phyloP scores from a whole-genome alignment of 208 protist genomes.

The Trypanosoma avium region DNA sequence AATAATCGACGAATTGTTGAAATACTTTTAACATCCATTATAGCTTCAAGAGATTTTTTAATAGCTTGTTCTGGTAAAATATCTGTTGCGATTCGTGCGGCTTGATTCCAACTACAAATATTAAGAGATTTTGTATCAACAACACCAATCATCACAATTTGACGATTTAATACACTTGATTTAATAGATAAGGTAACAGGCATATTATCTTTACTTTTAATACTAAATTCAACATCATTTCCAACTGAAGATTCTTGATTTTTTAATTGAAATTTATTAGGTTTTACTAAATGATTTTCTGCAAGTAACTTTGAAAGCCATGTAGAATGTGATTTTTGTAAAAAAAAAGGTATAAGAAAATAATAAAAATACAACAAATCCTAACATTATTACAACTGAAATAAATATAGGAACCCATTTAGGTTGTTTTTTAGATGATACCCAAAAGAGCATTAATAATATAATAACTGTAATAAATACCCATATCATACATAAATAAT shows the following conservation, averaged over 20 bases:
- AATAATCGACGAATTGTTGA: slow-evolving; percentile 20
- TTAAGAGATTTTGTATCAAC: slow-evolving; percentile 23
- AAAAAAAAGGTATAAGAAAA: slow-evolving; percentile 31
- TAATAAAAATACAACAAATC: slow-evolving; percentile 29
- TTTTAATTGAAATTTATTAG: neutral
- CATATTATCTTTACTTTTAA: slow-evolving; percentile 16
- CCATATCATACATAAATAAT: slow-evolving; percentile 19
- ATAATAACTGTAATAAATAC: slow-evolving; percentile 20
- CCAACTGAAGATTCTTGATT: slow-evolving; percentile 8
- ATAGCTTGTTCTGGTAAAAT: slow-evolving; percentile 31
- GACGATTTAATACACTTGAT: slow-evolving; percentile 23
- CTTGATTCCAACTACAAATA: slow-evolving; percentile 42
- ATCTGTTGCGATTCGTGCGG: slow-evolving; percentile 26
- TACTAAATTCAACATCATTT: slow-evolving; percentile 29
- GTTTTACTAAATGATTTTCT: slow-evolving; percentile 18
- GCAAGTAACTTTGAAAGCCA: slow-evolving; percentile 30
- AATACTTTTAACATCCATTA: slow-evolving; percentile 31
- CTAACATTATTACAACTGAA: slow-evolving; percentile 30
- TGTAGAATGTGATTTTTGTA: slow-evolving; percentile 10
- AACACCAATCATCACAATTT: slow-evolving; percentile 42
- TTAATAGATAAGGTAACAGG: slow-evolving; percentile 12
- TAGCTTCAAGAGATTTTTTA: slow-evolving; percentile 29
- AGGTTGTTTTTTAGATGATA: slow-evolving; percentile 15
- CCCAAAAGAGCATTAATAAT: slow-evolving; percentile 24
- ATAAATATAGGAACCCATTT: slow-evolving; percentile 27